Evolutionary conservation across 2,329 filamentous ascomycete genomes (phyloP), one percentile per base, ranked within the genome.

Genomic region (Cladophialophora exuberans): DNA sequence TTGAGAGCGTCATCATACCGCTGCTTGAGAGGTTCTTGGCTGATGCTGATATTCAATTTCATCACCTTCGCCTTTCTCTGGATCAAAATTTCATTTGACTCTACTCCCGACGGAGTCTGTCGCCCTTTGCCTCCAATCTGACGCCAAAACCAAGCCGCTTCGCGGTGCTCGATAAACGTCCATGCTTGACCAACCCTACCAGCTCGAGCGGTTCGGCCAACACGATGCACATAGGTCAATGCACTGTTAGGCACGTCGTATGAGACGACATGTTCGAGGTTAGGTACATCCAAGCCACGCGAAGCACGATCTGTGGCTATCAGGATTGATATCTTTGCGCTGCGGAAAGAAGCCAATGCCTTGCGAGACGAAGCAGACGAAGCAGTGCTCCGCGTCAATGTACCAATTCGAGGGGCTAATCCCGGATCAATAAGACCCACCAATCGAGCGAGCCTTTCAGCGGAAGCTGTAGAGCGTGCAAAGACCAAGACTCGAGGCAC

Each of bases 211-310:
- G 94, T 99, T 73, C 94, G 87, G 70, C 94, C 94, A 45, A 97
- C 93, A 10, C 94, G 86, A 76, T 99, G 94, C 63, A 99, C 94
- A 72, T 99, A 99, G 72, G 97, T 93, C 71, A 97, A 91, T 3
- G 93, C 90, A 69, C 97, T 90, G 22, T 92, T 85, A 0, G 94
- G 94, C 1, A 97, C 84, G 69, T 99, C 94, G 72, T 93, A 99
- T 73, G 97, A 97, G 67, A 99, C 77, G 2, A 99, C 94, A 17
- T 97, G 75, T 53, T 83, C 87, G 3, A 99, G 93, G 64, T 90
- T 88, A 1, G 93, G 93, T 57, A 99, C 97, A 75, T 99, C 94
- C 3, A 99, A 83, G 79, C 94, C 94, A 70, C 94, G 84, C 17
- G 91, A 89, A 0, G 94, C 94, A 11, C 99, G 92, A 70, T 99